Percentiles rank a stretch among this genome's conserved stretches.
Conservation (phyloP, 305 asterid genomes). For the Rubia tinctorum region DNA sequence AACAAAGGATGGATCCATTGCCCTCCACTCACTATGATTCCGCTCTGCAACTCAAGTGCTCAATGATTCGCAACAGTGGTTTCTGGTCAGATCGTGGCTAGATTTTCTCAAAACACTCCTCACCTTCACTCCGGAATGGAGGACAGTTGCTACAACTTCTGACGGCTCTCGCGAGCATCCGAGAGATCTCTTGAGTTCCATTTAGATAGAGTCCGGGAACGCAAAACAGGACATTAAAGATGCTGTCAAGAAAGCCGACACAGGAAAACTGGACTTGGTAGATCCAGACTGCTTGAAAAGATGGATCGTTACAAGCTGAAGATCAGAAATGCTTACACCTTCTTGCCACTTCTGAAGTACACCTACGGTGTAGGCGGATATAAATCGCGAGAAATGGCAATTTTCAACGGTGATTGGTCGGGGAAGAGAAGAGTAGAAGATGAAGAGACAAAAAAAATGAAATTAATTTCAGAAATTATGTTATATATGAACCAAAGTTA, state of each 20-base stretch:
- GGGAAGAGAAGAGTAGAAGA: too few species aligned
- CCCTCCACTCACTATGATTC: too few species aligned
- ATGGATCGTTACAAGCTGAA: neutral
- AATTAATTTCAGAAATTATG: too few species aligned
- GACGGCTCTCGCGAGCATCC: neutral
- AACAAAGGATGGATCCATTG: too few species aligned
- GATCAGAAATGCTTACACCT: neutral
- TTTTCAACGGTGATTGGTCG: too few species aligned
- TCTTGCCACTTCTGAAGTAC: too few species aligned
- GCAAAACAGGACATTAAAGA: neutral
- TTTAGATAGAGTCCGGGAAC: neutral
- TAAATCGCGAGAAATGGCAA: too few species aligned
- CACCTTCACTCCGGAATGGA: neutral
- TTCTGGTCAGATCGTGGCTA: neutral
- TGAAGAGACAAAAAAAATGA: too few species aligned
- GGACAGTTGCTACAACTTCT: neutral
- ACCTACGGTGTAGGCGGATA: too few species aligned
- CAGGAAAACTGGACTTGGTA: neutral
- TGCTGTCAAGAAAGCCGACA: neutral
- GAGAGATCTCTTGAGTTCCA: neutral
- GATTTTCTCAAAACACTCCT: neutral
- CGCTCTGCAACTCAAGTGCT: too few species aligned
- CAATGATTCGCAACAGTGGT: neutral
- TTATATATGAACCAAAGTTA: too few species aligned
- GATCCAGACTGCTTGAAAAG: neutral